A percentile compares a stretch with the other conserved stretches of the same genome.
phyloP scores from a whole-genome alignment of 116 monocot genomes.

The Papilionanthe hybrid region DNA sequence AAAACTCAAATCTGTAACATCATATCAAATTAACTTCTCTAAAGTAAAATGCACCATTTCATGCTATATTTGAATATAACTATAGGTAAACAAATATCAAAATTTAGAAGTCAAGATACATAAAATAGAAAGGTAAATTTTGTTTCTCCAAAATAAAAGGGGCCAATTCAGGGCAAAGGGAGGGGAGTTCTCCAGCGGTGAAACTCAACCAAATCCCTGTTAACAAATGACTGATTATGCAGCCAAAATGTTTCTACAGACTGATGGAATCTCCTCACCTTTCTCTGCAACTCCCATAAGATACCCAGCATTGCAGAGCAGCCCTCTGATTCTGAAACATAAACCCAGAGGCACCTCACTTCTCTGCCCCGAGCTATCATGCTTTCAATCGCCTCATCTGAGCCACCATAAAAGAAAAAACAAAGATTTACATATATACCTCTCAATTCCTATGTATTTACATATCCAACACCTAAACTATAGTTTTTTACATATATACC shows the following conservation, averaged over 20 bases:
- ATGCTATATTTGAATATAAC: too few relatives aligned
- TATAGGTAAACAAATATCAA: too few relatives aligned
- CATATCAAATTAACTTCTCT: too few relatives aligned
- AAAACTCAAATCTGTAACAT: too few relatives aligned
- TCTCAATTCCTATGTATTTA: too few relatives aligned
- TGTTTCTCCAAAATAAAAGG: too few relatives aligned
- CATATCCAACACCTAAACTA: too few relatives aligned
- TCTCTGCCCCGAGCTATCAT: slow-evolving; percentile 67
- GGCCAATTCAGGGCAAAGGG: slow-evolving; percentile 57
- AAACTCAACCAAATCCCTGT: slow-evolving; percentile 72
- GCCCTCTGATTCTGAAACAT: slow-evolving; percentile 59
- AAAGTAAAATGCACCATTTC: too few relatives aligned
- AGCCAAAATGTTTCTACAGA: slow-evolving; percentile 96
- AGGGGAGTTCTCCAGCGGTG: slow-evolving; percentile 76
- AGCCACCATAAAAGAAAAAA: neutral
- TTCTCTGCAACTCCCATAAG: slow-evolving; percentile 82
- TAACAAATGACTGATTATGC: slow-evolving; percentile 75
- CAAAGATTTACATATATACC: too few relatives aligned
- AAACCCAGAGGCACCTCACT: slow-evolving; percentile 82
- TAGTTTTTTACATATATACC: too few relatives aligned
- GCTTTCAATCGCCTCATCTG: slow-evolving; percentile 75
- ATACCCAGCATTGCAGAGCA: slow-evolving; percentile 86
- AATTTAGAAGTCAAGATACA: too few relatives aligned
- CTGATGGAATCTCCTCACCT: slow-evolving; percentile 81
- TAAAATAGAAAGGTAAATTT: too few relatives aligned